Conservation (phyloP, 306 rosid genomes). For the Trichosanthes cucumerina region DNA sequence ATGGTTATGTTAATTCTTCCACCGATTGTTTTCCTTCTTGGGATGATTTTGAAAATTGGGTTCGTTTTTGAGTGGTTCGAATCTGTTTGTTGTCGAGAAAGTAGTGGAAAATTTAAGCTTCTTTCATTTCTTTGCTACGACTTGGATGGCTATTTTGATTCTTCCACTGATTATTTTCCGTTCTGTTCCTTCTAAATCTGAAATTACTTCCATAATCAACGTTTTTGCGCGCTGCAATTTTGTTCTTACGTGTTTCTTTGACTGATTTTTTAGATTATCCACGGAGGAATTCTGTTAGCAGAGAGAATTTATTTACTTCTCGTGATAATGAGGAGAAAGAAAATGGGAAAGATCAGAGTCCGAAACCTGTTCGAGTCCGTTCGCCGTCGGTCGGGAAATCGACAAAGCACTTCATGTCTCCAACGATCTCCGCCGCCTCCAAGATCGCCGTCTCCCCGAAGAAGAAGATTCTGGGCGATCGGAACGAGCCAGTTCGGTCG, state of each 20-base stretch:
- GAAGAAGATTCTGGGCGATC: constrained; percentile 55
- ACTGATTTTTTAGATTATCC: constrained; percentile 29
- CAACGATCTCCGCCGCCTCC: constrained; percentile 75
- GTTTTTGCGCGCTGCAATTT: neutral
- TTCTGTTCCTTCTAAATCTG: neutral
- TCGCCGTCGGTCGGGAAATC: constrained; percentile 49
- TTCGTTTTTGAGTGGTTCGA: neutral
- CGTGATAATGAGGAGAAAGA: constrained; percentile 58
- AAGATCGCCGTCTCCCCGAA: constrained; percentile 57
- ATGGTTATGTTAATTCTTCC: neutral
- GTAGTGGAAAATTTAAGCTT: neutral
- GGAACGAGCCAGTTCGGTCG: constrained; percentile 44
- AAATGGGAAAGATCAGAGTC: constrained; percentile 46
- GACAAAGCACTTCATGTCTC: constrained; percentile 75
- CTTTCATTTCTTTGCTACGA: neutral
- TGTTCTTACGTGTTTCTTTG: neutral
- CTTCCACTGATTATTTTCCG: neutral
- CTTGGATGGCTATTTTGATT: neutral
- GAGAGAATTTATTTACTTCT: constrained; percentile 23
- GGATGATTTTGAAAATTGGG: neutral
- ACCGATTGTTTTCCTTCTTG: neutral
- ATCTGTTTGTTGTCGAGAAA: neutral
- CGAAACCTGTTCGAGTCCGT: constrained; percentile 31
- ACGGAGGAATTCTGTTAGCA: constrained; percentile 31
- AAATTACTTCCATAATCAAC: neutral